Evolutionary conservation across 768 basidiomycete species (phyloP).

Genomic region (Brasilioporus rufonigricans): DNA sequence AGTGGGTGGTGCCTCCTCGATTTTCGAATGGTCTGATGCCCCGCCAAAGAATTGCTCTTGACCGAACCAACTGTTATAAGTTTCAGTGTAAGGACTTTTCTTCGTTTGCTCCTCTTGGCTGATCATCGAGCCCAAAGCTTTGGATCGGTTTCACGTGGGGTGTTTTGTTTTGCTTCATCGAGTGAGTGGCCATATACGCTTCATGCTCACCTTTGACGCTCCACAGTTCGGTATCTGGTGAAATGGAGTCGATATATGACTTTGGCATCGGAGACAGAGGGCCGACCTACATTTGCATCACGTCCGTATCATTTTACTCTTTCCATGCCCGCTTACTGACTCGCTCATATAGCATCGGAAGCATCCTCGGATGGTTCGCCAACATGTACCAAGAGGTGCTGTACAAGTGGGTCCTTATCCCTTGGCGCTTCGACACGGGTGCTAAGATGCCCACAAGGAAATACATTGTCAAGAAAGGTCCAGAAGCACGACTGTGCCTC

Average conservation of each 20-base stretch:
- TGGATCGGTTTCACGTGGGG: slow-evolving; percentile 80
- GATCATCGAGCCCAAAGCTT: slow-evolving; percentile 42
- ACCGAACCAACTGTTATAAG: slow-evolving; percentile 69
- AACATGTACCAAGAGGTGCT: slow-evolving; percentile 49
- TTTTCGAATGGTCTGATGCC: neutral
- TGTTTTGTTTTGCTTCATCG: slow-evolving; percentile 64
- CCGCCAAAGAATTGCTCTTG: slow-evolving; percentile 20
- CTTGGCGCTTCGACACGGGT: neutral
- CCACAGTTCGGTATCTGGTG: slow-evolving; percentile 51
- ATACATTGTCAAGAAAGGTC: slow-evolving; percentile 34
- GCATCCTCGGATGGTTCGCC: slow-evolving; percentile 44
- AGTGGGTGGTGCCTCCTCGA: slow-evolving; percentile 46
- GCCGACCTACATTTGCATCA: slow-evolving; percentile 54
- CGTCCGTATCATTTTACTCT: slow-evolving; percentile 36
- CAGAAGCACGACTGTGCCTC: slow-evolving; percentile 60
- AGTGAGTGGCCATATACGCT: slow-evolving; percentile 35
- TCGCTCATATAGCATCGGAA: slow-evolving; percentile 45
- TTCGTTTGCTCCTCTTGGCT: neutral
- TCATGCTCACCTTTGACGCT: slow-evolving; percentile 1
- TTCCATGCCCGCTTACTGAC: neutral
- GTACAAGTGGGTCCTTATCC: slow-evolving; percentile 42
- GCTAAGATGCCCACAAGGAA: slow-evolving; percentile 19
- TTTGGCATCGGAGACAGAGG: slow-evolving; percentile 63
- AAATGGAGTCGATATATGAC: slow-evolving; percentile 54
- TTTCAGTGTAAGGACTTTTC: slow-evolving; percentile 55